Evolutionary conservation across 176 grass and related monocot species (phyloP).

Genomic region (Zoysia japonica): DNA sequence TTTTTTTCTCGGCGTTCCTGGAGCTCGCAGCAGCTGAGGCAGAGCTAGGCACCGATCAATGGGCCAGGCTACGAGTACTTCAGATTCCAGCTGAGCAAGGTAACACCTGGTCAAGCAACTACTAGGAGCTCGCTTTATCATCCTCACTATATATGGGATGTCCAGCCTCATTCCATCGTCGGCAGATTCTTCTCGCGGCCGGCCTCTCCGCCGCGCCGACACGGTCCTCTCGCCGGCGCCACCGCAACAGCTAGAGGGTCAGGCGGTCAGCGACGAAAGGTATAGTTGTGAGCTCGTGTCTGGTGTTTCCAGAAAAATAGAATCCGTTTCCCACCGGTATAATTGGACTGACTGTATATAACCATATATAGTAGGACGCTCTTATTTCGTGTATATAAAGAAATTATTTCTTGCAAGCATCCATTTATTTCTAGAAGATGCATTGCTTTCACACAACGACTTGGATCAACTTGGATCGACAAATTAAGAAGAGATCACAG

Average conservation of each 20-base stretch:
- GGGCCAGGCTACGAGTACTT: not conserved
- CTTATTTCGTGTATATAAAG: not conserved
- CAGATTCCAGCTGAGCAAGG: slow-evolving; percentile 8
- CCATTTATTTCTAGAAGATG: not conserved
- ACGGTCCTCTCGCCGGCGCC: not conserved
- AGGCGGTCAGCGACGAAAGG: slow-evolving; percentile 25
- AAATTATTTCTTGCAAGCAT: slow-evolving; percentile 28
- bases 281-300: slow-evolving; percentile 11
- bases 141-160: not conserved
- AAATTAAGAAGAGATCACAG: not conserved
- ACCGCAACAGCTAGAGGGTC: not conserved
- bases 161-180: not conserved
- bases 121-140: not conserved
- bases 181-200: slow-evolving; percentile 27
- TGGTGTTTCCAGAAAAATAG: too few relatives aligned
- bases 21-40: not conserved
- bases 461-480: not conserved
- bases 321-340: slow-evolving; percentile 18
- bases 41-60: not conserved
- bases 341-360: not conserved
- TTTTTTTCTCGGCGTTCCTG: slow-evolving; percentile 7
- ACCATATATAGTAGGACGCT: not conserved
- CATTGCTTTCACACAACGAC: slow-evolving; percentile 29
- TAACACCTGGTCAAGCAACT: slow-evolving; percentile 4
- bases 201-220: slow-evolving; percentile 27